A percentile compares a stretch with the other conserved stretches of the same genome.
Conservation (phyloP, 495 filamentous ascomycete genomes). For the Rostrohypoxylon terebratum region DNA sequence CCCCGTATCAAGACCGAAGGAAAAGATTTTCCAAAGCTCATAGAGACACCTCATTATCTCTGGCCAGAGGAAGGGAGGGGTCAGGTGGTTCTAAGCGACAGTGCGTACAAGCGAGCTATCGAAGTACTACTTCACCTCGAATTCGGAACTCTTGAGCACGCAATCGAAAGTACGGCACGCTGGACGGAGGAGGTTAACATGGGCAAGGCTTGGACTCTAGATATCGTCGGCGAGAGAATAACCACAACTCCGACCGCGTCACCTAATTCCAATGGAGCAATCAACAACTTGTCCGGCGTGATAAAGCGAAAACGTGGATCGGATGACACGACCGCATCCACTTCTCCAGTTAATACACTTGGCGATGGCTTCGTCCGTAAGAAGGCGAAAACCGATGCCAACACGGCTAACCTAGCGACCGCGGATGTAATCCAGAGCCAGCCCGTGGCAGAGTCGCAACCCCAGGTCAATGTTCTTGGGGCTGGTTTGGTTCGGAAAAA, state of each 20-base stretch:
- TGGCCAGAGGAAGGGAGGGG: conserved; percentile 78
- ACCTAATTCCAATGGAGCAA: conserved; percentile 13
- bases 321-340: conserved; percentile 29
- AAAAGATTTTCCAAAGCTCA: conserved; percentile 53
- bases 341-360: conserved; percentile 47
- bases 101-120: conserved; percentile 79
- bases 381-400: conserved; percentile 66
- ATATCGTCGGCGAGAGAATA: conserved; percentile 51
- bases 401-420: not conserved
- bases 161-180: conserved; percentile 72
- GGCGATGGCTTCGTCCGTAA: conserved; percentile 69
- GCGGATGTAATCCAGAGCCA: not conserved
- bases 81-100: conserved; percentile 73
- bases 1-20: conserved; percentile 68
- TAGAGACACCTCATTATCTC: conserved; percentile 69
- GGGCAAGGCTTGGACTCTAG: conserved; percentile 62
- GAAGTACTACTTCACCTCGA: conserved; percentile 86
- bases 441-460: conserved; percentile 10
- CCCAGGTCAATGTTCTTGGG: conserved; percentile 68
- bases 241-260: conserved; percentile 23
- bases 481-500: conserved; percentile 74
- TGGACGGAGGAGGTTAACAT: conserved; percentile 71
- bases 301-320: conserved; percentile 55
- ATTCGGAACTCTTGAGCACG: conserved; percentile 78
- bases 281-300: conserved; percentile 52